These are phyloP conservation scores for Lactarius tabidus DNA, from an alignment of 768 basidiomycete genomes.

Conservation along the genomic window DNA sequence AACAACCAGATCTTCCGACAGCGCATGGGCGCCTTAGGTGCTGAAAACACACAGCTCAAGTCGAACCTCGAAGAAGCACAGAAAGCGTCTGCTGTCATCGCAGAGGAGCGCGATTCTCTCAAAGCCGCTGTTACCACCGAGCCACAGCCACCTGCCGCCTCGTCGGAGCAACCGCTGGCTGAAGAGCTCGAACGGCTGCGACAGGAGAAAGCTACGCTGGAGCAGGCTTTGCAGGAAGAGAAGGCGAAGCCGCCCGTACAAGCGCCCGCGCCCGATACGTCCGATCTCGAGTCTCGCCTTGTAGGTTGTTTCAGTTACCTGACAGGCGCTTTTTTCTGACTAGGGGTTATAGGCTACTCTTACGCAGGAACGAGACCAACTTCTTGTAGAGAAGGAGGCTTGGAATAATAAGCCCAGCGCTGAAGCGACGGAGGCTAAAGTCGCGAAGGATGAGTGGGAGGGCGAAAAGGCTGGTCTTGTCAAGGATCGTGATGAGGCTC, in stretches of 20 bases:
- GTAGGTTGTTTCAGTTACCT: constrained; percentile 30
- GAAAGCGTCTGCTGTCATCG: constrained; percentile 27
- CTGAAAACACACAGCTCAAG: constrained; percentile 21
- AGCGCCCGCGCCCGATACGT: constrained; percentile 18
- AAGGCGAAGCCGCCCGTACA: constrained; percentile 28
- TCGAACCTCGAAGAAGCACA: constrained; percentile 26
- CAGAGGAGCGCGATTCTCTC: constrained; percentile 30
- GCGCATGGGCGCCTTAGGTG: constrained; percentile 19
- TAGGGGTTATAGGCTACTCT: constrained; percentile 43
- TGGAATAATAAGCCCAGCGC: constrained; percentile 33
- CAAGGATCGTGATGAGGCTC: constrained; percentile 57
- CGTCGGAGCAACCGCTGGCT: constrained; percentile 21
- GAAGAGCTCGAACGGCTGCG: constrained; percentile 33
- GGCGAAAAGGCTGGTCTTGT: constrained; percentile 55
- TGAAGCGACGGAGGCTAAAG: constrained; percentile 23
- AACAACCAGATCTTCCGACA: constrained; percentile 24
- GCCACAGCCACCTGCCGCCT: neutral
- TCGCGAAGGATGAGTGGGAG: constrained; percentile 45
- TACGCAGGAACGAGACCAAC: constrained; percentile 54
- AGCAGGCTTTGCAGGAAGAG: constrained; percentile 39
- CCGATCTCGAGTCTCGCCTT: constrained; percentile 30
- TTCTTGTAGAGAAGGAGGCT: constrained; percentile 56
- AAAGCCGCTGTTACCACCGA: constrained; percentile 35
- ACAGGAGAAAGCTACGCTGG: constrained; percentile 37
- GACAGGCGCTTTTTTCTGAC: neutral